Conservation (phyloP, 169 alveolate species). For the Eimeria sp. region DNA sequence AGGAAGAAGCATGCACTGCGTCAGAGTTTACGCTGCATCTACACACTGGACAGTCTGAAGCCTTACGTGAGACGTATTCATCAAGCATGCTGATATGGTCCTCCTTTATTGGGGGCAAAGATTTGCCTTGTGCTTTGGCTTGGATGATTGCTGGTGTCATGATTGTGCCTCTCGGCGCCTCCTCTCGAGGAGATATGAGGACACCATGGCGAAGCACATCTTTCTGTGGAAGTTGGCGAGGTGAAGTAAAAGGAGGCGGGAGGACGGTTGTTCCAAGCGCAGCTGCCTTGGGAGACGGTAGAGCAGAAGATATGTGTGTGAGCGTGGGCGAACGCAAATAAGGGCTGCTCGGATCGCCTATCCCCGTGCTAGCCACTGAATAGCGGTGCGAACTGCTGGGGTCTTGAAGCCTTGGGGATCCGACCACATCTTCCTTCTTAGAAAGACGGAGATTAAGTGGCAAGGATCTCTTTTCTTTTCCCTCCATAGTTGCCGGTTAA, state of each 20-base stretch:
- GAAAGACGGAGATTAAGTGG: constrained; percentile 12
- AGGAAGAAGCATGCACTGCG: neutral
- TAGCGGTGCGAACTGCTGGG: constrained; percentile 57
- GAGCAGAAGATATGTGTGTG: constrained; percentile 4
- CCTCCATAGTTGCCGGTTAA: neutral
- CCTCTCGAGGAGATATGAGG: constrained; percentile 17
- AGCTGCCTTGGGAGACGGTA: constrained; percentile 29
- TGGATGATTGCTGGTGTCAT: constrained; percentile 51
- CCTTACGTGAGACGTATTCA: constrained; percentile 13
- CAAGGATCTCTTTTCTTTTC: neutral
- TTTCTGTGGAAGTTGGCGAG: neutral
- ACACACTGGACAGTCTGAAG: neutral
- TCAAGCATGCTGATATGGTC: constrained; percentile 19
- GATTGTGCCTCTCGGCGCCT: constrained; percentile 22
- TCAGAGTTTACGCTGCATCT: neutral
- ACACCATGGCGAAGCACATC: constrained; percentile 50
- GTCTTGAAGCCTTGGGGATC: constrained; percentile 24
- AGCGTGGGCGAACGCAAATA: constrained; percentile 26
- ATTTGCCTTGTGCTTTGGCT: constrained; percentile 27
- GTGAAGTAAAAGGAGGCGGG: neutral
- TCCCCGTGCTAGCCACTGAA: constrained; percentile 59
- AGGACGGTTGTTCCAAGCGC: neutral
- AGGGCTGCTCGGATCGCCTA: constrained; percentile 37
- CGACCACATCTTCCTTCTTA: constrained; percentile 13
- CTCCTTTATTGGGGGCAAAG: constrained; percentile 54